Percentiles rank a stretch among this genome's conserved stretches.
phyloP scores from a whole-genome alignment of 31 red algal genomes.

The Bonnemaisonia californica region DNA sequence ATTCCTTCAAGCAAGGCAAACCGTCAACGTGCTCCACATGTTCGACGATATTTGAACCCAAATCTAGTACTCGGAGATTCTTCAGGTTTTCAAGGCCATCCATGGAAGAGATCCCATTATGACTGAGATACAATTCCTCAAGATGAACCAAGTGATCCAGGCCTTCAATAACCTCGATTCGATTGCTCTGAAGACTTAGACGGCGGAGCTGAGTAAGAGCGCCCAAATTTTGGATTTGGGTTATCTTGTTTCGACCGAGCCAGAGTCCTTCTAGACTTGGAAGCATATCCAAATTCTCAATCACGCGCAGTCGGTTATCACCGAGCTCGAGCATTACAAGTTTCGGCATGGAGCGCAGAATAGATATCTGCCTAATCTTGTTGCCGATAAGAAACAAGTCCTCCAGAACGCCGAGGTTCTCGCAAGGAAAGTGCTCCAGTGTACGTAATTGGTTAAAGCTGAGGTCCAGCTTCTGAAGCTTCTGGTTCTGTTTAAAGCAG shows the following conservation, averaged over 20 bases:
- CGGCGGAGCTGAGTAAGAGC: conserved; percentile 46
- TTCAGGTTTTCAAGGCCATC: conserved; percentile 60
- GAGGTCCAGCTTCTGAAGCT: conserved; percentile 82
- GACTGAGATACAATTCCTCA: conserved; percentile 94
- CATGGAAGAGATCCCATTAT: conserved; percentile 86
- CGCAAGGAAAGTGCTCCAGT: conserved; percentile 51
- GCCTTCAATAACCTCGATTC: conserved; percentile 66
- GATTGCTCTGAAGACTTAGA: conserved; percentile 92
- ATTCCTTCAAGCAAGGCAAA: conserved; percentile 72
- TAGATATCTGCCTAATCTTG: conserved; percentile 70
- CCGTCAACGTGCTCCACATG: conserved; percentile 61
- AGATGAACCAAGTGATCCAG: conserved; percentile 51
- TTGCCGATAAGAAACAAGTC: conserved; percentile 97
- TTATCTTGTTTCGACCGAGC: conserved; percentile 98
- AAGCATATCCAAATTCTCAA: conserved; percentile 57
- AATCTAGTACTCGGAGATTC: conserved; percentile 80
- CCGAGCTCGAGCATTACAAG: conserved; percentile 88
- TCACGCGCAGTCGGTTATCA: conserved; percentile 82
- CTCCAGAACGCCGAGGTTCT: conserved; percentile 61
- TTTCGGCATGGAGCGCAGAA: conserved; percentile 56
- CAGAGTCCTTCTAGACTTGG: conserved; percentile 68
- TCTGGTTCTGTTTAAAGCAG: conserved; percentile 41
- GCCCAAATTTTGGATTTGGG: conserved; percentile 55
- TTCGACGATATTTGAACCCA: conserved; percentile 80
- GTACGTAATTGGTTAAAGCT: conserved; percentile 86